Conservation (phyloP, 305 asterid species). For the Fraxinus baroniana region DNA sequence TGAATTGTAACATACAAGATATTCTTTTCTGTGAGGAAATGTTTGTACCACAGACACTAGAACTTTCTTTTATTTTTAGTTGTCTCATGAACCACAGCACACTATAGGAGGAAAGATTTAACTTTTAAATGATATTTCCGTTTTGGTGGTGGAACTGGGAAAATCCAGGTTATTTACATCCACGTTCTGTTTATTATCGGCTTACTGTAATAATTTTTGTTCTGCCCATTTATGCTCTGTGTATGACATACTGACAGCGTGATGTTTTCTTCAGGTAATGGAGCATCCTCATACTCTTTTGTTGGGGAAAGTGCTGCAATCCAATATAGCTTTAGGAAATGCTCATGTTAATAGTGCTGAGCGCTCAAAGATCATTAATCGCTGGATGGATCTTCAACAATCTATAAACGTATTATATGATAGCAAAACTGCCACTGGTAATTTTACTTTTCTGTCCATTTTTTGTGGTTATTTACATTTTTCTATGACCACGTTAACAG, state of each 20-base stretch:
- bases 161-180: not conserved
- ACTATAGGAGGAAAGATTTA: not conserved
- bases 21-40: not conserved
- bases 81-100: not conserved
- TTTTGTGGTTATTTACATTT: conserved; percentile 21
- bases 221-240: conserved; percentile 16
- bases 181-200: not conserved
- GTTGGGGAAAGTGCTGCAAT: conserved; percentile 74
- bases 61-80: not conserved
- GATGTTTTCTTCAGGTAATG: conserved; percentile 60
- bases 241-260: not conserved
- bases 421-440: conserved; percentile 75
- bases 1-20: not conserved
- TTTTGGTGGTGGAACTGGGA: not conserved
- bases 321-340: conserved; percentile 73
- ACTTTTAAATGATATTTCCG: not conserved
- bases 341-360: conserved; percentile 57
- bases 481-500: conserved; percentile 1
- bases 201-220: not conserved
- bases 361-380: conserved; percentile 51
- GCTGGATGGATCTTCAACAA: conserved; percentile 94
- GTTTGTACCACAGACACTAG: not conserved
- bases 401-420: conserved; percentile 72
- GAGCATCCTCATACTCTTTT: conserved; percentile 86
- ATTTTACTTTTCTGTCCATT: conserved; percentile 30